A percentile compares a stretch with the other conserved stretches of the same genome.
phyloP scores from a whole-genome alignment of 2,329 filamentous ascomycete genomes.

The Macroventuria anomochaeta region DNA sequence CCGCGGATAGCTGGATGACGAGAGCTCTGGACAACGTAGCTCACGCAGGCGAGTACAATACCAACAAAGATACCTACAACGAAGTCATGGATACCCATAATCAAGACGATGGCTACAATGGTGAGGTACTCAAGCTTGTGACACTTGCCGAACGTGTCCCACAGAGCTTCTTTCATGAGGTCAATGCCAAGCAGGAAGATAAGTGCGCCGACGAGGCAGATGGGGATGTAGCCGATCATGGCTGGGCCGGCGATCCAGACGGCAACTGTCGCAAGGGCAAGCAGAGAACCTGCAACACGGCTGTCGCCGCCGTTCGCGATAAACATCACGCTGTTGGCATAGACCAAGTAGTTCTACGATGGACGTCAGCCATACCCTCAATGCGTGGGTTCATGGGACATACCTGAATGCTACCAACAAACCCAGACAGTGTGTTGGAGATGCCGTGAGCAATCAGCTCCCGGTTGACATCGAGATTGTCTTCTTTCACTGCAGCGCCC shows the following conservation, averaged over 20 bases:
- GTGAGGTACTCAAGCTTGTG: conserved; percentile 89
- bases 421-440: conserved; percentile 89
- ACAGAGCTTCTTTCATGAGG: conserved; percentile 84
- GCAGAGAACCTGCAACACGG: conserved; percentile 82
- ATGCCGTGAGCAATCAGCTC: conserved; percentile 92
- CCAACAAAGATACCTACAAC: conserved; percentile 92
- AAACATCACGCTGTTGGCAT: conserved; percentile 97
- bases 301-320: conserved; percentile 90
- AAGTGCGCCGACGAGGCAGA: conserved; percentile 94
- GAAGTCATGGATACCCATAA: conserved; percentile 98
- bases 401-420: conserved; percentile 80
- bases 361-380: conserved; percentile 24
- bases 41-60: conserved; percentile 88
- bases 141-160: conserved; percentile 86
- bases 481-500: conserved; percentile 87
- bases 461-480: conserved; percentile 87
- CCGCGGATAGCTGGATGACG: conserved; percentile 86
- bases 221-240: conserved; percentile 91
- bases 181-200: conserved; percentile 97
- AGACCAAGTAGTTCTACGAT: conserved; percentile 89
- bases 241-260: conserved; percentile 85
- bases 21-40: conserved; percentile 90
- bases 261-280: conserved; percentile 79
- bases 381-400: background rate
- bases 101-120: conserved; percentile 84